A percentile compares a stretch with the other conserved stretches of the same genome.
phyloP scores from a whole-genome alignment of 129 eudicot genomes.

The Chrysanthemum seticuspe region DNA sequence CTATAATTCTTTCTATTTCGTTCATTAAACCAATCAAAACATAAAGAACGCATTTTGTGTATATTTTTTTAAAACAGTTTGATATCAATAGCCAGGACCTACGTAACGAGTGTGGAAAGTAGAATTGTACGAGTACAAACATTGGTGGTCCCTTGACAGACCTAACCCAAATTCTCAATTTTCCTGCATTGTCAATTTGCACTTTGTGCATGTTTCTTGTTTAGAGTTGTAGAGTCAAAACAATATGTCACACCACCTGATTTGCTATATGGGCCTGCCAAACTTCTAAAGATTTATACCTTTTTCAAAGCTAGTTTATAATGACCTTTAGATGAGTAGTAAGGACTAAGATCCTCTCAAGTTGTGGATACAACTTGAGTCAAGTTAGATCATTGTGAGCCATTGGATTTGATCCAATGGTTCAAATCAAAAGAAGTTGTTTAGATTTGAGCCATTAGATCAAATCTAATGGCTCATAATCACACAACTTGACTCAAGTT shows the following conservation, averaged over 20 bases:
- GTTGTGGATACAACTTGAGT: too few species aligned
- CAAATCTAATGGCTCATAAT: too few species aligned
- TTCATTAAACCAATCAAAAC: neutral
- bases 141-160: constrained; percentile 25
- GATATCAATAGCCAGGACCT: constrained; percentile 31
- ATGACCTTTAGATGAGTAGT: too few species aligned
- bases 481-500: too few species aligned
- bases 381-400: too few species aligned
- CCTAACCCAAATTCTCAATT: constrained; percentile 30
- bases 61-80: neutral
- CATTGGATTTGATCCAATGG: too few species aligned
- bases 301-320: constrained; percentile 10
- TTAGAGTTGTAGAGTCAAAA: constrained; percentile 26
- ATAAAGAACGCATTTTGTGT: too few species aligned
- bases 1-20: too few species aligned
- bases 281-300: constrained; percentile 31
- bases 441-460: too few species aligned
- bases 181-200: constrained; percentile 16
- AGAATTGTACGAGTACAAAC: constrained; percentile 67
- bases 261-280: constrained; percentile 36
- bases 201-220: constrained; percentile 19
- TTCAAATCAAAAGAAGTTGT: too few species aligned
- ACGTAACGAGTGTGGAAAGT: constrained; percentile 37
- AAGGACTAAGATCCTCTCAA: too few species aligned
- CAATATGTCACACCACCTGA: constrained; percentile 31